Evolutionary conservation across 257 asterid genomes (phyloP).

Genomic region (Craterostigma plantagineum): DNA sequence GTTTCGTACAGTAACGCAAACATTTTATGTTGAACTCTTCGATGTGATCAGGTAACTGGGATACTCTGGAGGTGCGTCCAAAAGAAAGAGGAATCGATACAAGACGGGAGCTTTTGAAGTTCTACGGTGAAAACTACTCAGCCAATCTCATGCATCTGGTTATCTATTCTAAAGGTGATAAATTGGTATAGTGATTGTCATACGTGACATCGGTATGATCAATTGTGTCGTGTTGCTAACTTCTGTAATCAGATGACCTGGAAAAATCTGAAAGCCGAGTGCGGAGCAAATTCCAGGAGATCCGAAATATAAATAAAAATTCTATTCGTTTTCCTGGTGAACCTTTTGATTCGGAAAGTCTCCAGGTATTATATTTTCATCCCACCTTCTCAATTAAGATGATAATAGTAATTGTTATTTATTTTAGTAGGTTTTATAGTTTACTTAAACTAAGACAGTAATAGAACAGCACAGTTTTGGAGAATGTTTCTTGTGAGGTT

Average conservation of each 20-base stretch:
- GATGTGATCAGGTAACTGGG: constrained; percentile 65
- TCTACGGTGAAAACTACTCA: constrained; percentile 69
- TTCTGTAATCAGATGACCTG: constrained; percentile 43
- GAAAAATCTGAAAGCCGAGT: constrained; percentile 64
- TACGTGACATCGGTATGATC: constrained; percentile 8
- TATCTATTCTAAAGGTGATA: constrained; percentile 69
- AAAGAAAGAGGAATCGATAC: constrained; percentile 79
- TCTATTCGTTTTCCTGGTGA: constrained; percentile 53
- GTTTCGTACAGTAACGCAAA: neutral
- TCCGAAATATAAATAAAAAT: constrained; percentile 40
- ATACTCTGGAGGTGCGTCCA: constrained; percentile 78
- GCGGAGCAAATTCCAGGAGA: constrained; percentile 67
- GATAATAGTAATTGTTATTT: neutral
- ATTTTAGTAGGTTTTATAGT: neutral
- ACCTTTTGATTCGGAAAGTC: constrained; percentile 66
- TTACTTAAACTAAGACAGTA: too few species aligned
- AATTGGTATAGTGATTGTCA: constrained; percentile 7
- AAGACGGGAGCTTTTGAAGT: constrained; percentile 66
- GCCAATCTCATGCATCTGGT: constrained; percentile 95
- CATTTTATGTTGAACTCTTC: neutral
- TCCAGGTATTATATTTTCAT: constrained; percentile 37
- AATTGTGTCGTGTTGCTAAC: constrained; percentile 12
- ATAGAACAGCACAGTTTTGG: constrained; percentile 1
- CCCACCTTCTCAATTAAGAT: too few species aligned
- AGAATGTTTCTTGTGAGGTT: too few species aligned